Evolutionary conservation across 768 basidiomycete genomes (phyloP), one percentile per base, ranked within the genome.

Genomic region (Leccinum variicolor): DNA sequence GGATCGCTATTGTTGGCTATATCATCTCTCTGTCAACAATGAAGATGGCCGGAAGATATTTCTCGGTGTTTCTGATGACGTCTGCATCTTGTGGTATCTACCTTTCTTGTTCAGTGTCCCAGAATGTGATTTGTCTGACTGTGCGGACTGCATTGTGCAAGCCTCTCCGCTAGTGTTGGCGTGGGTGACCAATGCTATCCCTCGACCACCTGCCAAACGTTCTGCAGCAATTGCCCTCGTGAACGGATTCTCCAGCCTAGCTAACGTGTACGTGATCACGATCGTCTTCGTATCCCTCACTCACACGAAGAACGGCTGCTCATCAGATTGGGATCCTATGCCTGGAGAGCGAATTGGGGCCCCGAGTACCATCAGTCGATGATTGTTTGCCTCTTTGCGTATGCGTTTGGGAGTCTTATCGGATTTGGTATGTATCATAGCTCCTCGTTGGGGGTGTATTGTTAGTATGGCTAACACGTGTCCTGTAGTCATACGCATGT

Each of bases 11-110:
- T 2, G 41, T 84, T 3, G 86, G 83, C 1, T 87, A 81, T 61
- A 81, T 87, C 59, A 84, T 87, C 57, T 79, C 79, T 2, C 66
- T 86, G 19, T 79, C 79, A 2, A 86, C 84, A 0, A 76, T 77
- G 71, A 72, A 69, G 4, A 75, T 76, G 17, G 77, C 70, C 0
- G 84, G 76, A 1, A 79, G 85, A 56, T 87, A 87, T 60, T 73
- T 86, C 25, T 77, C 83, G 1, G 70, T 87, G 68, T 86, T 86
- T 69, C 73, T 87, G 29, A 85, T 88, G 84, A 78, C 85, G 0
- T 69, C 70, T 54, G 84, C 84, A 50, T 82, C 79, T 58, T 70
- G 72, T 4, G 79, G 79, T 74, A 52, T 29, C 69, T 25, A 25
- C 25, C 25, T 25, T 2, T 2, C 25, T 25, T 25, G 25, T 25